phyloP scores from a whole-genome alignment of 2,329 filamentous ascomycete genomes.

The Microcera coccophila region DNA sequence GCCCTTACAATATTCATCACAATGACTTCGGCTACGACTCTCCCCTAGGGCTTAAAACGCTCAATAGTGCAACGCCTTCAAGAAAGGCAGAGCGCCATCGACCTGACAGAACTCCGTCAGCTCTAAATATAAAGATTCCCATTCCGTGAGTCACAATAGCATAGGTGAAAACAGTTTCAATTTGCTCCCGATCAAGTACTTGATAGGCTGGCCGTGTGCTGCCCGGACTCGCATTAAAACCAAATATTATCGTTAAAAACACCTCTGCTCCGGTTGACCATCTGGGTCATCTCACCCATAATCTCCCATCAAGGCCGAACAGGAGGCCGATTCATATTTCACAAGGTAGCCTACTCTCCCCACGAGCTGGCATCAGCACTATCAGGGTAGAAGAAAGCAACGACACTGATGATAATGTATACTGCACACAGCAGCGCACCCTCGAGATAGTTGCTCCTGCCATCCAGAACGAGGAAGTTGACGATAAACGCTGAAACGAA shows the following conservation, averaged over 20 bases:
- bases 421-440: constrained; percentile 65
- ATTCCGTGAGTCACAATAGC: too few species aligned
- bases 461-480: constrained; percentile 82
- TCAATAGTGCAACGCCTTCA: too few species aligned
- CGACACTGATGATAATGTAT: constrained; percentile 64
- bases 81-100: too few species aligned
- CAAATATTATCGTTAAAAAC: background rate
- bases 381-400: constrained; percentile 63
- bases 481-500: constrained; percentile 83
- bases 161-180: too few species aligned
- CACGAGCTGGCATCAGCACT: constrained; percentile 43
- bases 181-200: too few species aligned
- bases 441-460: constrained; percentile 82
- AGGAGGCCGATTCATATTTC: background rate
- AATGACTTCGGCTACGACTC: too few species aligned
- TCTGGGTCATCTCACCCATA: background rate
- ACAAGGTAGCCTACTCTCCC: constrained; percentile 24
- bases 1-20: too few species aligned
- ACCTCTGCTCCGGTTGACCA: background rate
- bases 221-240: too few species aligned
- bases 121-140: too few species aligned
- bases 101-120: too few species aligned
- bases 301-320: background rate
- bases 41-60: too few species aligned
- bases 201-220: too few species aligned